Evolutionary conservation across 2,329 filamentous ascomycete genomes (phyloP).

Genomic region (Ophiognomonia clavigignenti-juglandacearum): DNA sequence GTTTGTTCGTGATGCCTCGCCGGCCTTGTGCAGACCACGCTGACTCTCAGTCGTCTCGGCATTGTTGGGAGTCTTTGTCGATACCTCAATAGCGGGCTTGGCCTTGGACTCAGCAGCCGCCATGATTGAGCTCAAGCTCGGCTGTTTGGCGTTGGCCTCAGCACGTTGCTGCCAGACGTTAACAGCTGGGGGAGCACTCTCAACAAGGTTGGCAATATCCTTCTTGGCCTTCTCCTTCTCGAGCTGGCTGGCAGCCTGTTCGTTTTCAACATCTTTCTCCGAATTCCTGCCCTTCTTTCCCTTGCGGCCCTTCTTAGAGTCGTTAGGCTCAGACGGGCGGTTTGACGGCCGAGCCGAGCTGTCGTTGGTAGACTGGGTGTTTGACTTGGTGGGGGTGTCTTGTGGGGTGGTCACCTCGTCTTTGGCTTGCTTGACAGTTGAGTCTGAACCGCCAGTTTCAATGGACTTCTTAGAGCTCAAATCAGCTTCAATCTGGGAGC

Average conservation of each 20-base stretch:
- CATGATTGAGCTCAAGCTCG: slow-evolving; percentile 14
- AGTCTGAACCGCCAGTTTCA: slow-evolving; percentile 23
- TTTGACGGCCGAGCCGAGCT: slow-evolving; percentile 54
- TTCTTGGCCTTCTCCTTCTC: slow-evolving; percentile 45
- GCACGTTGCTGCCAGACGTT: slow-evolving; percentile 87
- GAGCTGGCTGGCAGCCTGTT: slow-evolving; percentile 49
- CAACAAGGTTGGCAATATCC: slow-evolving; percentile 60
- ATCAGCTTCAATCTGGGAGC: slow-evolving; percentile 20
- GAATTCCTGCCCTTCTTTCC: slow-evolving; percentile 56
- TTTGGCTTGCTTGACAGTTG: slow-evolving; percentile 31
- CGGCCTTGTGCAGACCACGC: slow-evolving; percentile 18
- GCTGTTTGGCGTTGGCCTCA: slow-evolving; percentile 49
- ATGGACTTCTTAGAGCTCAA: slow-evolving; percentile 22
- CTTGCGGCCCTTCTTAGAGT: slow-evolving; percentile 57
- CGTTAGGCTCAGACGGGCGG: slow-evolving; percentile 63
- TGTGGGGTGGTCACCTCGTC: slow-evolving; percentile 19
- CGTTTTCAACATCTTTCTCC: slow-evolving; percentile 49
- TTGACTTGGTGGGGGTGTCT: slow-evolving; percentile 16
- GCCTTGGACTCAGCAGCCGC: slow-evolving; percentile 8
- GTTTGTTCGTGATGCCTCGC: slow-evolving; percentile 35
- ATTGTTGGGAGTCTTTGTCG: slow-evolving; percentile 14
- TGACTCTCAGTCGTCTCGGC: slow-evolving; percentile 16
- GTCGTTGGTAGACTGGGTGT: slow-evolving; percentile 18
- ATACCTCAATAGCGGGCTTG: slow-evolving; percentile 17
- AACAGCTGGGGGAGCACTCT: slow-evolving; percentile 76